phyloP scores from a whole-genome alignment of 2,329 filamentous ascomycete species.

The Fusarium albosuccineum region DNA sequence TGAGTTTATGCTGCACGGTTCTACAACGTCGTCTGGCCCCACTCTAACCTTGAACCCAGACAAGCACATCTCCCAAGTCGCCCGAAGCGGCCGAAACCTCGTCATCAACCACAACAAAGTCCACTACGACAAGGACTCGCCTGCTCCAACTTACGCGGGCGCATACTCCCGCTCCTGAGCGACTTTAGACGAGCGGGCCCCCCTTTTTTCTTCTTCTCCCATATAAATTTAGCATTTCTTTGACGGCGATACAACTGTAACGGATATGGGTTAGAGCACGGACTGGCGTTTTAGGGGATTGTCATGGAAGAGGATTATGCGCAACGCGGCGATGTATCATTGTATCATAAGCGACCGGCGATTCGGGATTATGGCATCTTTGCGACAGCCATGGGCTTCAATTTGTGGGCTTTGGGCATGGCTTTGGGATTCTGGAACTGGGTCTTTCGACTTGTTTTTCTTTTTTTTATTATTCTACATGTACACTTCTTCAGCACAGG shows the following conservation, averaged over 20 bases:
- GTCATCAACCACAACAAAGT: slow-evolving; percentile 52
- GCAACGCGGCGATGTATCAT: slow-evolving; percentile 36
- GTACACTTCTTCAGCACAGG: slow-evolving; percentile 27
- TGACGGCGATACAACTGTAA: slow-evolving; percentile 30
- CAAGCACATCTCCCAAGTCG: slow-evolving; percentile 43
- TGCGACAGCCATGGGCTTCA: slow-evolving; percentile 11
- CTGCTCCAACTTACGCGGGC: slow-evolving; percentile 47
- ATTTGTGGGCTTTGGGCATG: slow-evolving; percentile 20
- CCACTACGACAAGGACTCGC: slow-evolving; percentile 48
- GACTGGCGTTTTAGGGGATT: slow-evolving; percentile 38
- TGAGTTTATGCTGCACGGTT: slow-evolving; percentile 37
- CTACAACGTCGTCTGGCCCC: slow-evolving; percentile 13
- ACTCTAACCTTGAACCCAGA: slow-evolving; percentile 43
- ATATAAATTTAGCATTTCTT: slow-evolving; percentile 15
- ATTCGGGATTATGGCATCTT: slow-evolving; percentile 17
- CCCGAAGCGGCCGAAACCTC: slow-evolving; percentile 41
- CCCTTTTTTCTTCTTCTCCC: slow-evolving; percentile 11
- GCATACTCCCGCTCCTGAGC: slow-evolving; percentile 32
- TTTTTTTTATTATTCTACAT: slow-evolving; percentile 13
- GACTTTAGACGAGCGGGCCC: not conserved
- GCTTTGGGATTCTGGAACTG: slow-evolving; percentile 19
- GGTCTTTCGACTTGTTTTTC: not conserved
- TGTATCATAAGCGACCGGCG: slow-evolving; percentile 13
- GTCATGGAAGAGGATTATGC: slow-evolving; percentile 26
- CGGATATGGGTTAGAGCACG: slow-evolving; percentile 35